A percentile compares a stretch with the other conserved stretches of the same genome.
Conservation (phyloP, 1,139 yeast species). For the Candida mesenterica region DNA sequence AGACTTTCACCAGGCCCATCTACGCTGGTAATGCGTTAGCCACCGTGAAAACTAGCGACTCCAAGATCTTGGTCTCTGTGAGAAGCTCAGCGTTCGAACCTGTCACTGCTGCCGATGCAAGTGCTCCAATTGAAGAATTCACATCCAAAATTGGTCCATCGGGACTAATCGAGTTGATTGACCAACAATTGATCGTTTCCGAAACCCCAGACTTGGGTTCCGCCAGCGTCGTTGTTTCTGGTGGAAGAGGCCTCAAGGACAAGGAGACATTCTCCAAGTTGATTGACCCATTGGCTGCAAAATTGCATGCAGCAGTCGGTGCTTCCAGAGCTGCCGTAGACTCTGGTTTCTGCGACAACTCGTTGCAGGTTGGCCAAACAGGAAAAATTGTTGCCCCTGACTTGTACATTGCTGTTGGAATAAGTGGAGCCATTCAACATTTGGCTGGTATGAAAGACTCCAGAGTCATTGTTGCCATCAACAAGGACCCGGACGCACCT, state of each 20-base stretch:
- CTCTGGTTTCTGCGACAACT: constrained; percentile 91
- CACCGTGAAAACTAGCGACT: constrained; percentile 73
- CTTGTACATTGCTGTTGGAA: constrained; percentile 86
- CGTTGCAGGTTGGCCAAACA: constrained; percentile 97
- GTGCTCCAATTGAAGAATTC: constrained; percentile 53
- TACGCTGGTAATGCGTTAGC: constrained; percentile 94
- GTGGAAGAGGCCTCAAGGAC: constrained; percentile 92
- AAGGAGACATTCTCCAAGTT: constrained; percentile 81
- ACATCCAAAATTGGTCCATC: constrained; percentile 29
- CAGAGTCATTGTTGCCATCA: constrained; percentile 88
- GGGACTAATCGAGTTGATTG: constrained; percentile 50
- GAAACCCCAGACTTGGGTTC: constrained; percentile 92
- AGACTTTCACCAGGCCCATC: constrained; percentile 87
- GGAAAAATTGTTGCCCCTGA: constrained; percentile 98
- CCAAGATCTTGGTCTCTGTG: constrained; percentile 65
- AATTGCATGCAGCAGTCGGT: constrained; percentile 90
- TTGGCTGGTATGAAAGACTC: constrained; percentile 98
- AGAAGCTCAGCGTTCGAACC: constrained; percentile 85
- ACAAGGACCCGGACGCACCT: constrained; percentile 92
- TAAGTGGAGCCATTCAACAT: constrained; percentile 97
- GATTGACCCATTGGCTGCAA: constrained; percentile 80
- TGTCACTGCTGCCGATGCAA: constrained; percentile 32
- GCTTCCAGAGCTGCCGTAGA: constrained; percentile 99
- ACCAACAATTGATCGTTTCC: constrained; percentile 69
- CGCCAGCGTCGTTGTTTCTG: constrained; percentile 79